Evolutionary conservation across 1,284 basidiomycete genomes (phyloP).

Genomic region (Boletus calvinii): DNA sequence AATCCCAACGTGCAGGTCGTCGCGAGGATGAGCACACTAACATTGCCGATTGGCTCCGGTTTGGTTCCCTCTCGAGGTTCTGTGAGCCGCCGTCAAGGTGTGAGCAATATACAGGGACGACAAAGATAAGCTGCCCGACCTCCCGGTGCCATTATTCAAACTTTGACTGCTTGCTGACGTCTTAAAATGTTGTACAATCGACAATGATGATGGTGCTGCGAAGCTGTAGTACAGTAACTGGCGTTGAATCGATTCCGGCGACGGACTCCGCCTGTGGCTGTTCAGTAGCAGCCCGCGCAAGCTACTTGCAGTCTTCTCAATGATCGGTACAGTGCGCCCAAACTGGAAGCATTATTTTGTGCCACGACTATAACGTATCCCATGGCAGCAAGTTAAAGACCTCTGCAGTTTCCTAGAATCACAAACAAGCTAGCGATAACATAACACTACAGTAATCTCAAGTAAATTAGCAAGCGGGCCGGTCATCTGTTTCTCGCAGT

Average conservation of each 20-base stretch:
- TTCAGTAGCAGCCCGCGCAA: not conserved
- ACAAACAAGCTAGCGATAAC: not conserved
- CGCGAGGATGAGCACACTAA: constrained; percentile 54
- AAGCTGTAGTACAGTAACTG: too few species aligned
- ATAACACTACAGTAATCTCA: constrained; percentile 12
- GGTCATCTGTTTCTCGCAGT: constrained; percentile 1
- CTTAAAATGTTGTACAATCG: not conserved
- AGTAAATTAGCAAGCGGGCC: constrained; percentile 10
- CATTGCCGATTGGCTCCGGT: constrained; percentile 62
- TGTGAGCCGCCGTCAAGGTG: constrained; percentile 26
- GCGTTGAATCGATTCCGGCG: too few species aligned
- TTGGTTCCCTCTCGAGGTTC: constrained; percentile 61
- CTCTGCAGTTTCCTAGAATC: not conserved
- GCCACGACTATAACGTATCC: too few species aligned
- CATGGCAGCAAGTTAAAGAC: not conserved
- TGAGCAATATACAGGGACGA: not conserved
- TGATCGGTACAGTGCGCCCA: not conserved
- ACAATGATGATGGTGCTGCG: not conserved
- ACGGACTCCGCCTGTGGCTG: not conserved
- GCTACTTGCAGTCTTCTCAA: too few species aligned
- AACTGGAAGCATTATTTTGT: too few species aligned
- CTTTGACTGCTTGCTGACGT: not conserved
- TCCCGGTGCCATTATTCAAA: constrained; percentile 26
- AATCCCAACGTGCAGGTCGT: constrained; percentile 59
- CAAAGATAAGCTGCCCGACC: constrained; percentile 15